These are phyloP conservation scores for Diplogelasinospora grovesii DNA, from an alignment of 495 filamentous ascomycete genomes.

Conservation along the genomic window DNA sequence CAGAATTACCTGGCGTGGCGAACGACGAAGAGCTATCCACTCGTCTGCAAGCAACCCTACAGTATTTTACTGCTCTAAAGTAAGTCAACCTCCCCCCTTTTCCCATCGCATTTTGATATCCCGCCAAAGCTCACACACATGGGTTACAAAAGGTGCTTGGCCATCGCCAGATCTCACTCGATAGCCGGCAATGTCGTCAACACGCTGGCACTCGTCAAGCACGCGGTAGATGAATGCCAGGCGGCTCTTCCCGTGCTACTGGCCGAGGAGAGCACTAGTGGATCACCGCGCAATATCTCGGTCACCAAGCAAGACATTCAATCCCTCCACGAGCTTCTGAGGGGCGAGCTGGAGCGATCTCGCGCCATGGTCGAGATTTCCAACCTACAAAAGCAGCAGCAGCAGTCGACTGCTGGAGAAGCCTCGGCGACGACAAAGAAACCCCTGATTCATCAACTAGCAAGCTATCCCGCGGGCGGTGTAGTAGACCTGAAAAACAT, in stretches of 20 bases:
- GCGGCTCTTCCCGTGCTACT: constrained; percentile 34
- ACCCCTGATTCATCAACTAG: constrained; percentile 58
- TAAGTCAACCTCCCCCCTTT: constrained; percentile 30
- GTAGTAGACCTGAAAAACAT: constrained; percentile 70
- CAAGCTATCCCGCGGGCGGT: constrained; percentile 60
- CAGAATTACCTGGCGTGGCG: constrained; percentile 85
- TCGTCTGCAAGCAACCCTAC: constrained; percentile 68
- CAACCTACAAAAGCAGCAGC: constrained; percentile 41
- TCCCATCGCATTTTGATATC: constrained; percentile 7
- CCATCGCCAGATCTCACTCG: constrained; percentile 78
- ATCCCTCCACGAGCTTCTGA: constrained; percentile 53
- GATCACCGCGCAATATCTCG: constrained; percentile 45
- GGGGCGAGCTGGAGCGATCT: constrained; percentile 63
- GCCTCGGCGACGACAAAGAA: constrained; percentile 32
- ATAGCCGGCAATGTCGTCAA: constrained; percentile 66
- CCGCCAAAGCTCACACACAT: background rate
- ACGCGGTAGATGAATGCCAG: constrained; percentile 53
- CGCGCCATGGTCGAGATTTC: constrained; percentile 78
- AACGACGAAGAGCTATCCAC: constrained; percentile 69
- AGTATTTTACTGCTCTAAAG: constrained; percentile 87
- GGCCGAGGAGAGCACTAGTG: constrained; percentile 20
- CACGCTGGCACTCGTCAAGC: constrained; percentile 74
- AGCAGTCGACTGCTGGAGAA: constrained; percentile 9
- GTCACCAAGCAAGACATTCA: constrained; percentile 52
- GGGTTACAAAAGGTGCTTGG: constrained; percentile 83